Conservation (phyloP, 805 yeast species). For the Lachancea sp. region DNA sequence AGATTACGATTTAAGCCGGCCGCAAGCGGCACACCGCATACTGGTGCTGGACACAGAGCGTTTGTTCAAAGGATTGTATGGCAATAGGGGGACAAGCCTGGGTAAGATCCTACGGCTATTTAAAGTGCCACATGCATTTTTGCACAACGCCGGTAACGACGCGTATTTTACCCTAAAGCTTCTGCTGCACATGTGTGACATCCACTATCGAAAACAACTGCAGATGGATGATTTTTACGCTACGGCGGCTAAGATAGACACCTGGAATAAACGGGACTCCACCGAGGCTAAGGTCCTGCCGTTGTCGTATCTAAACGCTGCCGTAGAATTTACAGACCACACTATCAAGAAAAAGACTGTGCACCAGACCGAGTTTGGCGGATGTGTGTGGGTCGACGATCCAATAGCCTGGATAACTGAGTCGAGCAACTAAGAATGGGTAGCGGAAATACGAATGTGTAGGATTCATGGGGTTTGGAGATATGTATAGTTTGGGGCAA, state of each 20-base stretch:
- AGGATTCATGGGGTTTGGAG: neutral
- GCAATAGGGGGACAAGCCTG: conserved; percentile 39
- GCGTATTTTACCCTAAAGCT: conserved; percentile 54
- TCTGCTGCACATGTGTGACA: conserved; percentile 46
- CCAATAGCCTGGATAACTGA: conserved; percentile 16
- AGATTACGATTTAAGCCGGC: conserved; percentile 2
- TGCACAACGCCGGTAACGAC: conserved; percentile 72
- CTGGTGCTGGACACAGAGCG: conserved; percentile 43
- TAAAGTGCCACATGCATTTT: conserved; percentile 48
- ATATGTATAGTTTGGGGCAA: too few relatives aligned
- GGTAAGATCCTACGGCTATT: conserved; percentile 41
- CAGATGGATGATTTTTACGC: conserved; percentile 24
- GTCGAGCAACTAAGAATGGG: neutral
- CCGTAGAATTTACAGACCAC: conserved; percentile 12
- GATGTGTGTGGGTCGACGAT: conserved; percentile 20
- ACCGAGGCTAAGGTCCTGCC: conserved; percentile 26
- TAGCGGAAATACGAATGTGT: neutral
- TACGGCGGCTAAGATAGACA: conserved; percentile 15
- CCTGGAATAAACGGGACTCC: conserved; percentile 20
- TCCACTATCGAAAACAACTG: conserved; percentile 23
- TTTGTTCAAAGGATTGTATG: conserved; percentile 38
- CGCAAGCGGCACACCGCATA: neutral
- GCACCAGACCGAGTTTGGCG: conserved; percentile 31
- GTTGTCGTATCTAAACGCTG: conserved; percentile 23
- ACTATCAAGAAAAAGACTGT: conserved; percentile 15